Evolutionary conservation across 2,329 filamentous ascomycete species (phyloP).

Genomic region (Trichoderma harzianum): DNA sequence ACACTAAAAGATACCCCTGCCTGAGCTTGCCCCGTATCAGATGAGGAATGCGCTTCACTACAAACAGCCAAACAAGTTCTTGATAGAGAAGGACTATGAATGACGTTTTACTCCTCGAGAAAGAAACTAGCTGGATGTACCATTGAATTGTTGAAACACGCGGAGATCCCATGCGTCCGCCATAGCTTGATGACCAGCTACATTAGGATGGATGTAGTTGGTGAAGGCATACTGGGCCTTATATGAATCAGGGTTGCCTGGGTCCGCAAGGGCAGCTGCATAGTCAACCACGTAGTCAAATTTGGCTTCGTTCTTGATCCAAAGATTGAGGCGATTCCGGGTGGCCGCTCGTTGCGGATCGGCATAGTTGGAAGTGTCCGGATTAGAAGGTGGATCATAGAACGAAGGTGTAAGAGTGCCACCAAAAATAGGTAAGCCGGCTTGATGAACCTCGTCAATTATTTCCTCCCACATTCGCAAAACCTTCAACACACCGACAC

Average conservation of each 20-base stretch:
- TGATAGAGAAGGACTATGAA: not conserved
- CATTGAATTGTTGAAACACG: not conserved
- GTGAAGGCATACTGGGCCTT: not conserved
- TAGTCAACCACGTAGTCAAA: not conserved
- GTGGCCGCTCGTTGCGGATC: not conserved
- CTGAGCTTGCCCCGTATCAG: not conserved
- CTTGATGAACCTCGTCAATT: not conserved
- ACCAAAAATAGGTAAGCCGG: not conserved
- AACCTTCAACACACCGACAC: not conserved
- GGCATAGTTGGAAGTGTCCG: not conserved
- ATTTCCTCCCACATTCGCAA: not conserved
- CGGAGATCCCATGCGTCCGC: not conserved
- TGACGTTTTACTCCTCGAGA: not conserved
- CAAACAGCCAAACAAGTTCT: not conserved
- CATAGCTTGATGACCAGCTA: not conserved
- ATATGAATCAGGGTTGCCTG: not conserved
- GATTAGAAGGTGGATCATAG: not conserved
- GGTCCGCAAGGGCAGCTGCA: not conserved
- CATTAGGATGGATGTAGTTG: not conserved
- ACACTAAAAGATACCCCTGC: not conserved
- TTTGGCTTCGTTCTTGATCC: not conserved
- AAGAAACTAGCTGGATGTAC: not conserved
- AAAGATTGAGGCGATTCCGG: not conserved
- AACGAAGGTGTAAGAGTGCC: not conserved
- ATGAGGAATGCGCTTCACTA: not conserved